Conservation (phyloP, 1,139 yeast species). For the Hyphopichia buzzinii region DNA sequence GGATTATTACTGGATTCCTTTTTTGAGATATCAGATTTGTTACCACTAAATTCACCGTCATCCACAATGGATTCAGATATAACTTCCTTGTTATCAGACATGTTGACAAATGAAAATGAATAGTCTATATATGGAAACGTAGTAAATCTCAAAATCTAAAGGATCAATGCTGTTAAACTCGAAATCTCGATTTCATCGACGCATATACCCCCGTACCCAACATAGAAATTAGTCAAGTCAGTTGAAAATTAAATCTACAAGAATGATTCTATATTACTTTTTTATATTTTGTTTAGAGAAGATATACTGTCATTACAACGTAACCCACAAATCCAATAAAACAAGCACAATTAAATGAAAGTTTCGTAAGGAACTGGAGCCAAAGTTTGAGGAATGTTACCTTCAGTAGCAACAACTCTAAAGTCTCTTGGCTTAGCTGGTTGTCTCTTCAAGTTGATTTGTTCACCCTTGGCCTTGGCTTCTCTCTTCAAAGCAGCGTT, state of each 20-base stretch:
- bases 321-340: slow-evolving; percentile 5
- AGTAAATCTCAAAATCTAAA: too few relatives aligned
- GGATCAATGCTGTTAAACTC: too few relatives aligned
- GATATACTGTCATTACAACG: slow-evolving; percentile 5
- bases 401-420: slow-evolving; percentile 73
- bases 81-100: slow-evolving; percentile 5
- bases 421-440: slow-evolving; percentile 97
- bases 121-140: too few relatives aligned
- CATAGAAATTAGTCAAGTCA: too few relatives aligned
- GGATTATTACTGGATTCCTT: too few relatives aligned
- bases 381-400: slow-evolving; percentile 91
- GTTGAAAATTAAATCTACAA: too few relatives aligned
- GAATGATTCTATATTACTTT: slow-evolving; percentile 1
- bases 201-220: too few relatives aligned
- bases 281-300: slow-evolving; percentile 4
- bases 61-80: not conserved
- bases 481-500: slow-evolving; percentile 92
- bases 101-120: not conserved
- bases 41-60: too few relatives aligned
- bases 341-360: slow-evolving; percentile 66
- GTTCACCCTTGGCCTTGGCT: slow-evolving; percentile 93
- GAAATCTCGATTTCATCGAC: too few relatives aligned
- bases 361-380: slow-evolving; percentile 99
- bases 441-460: slow-evolving; percentile 94
- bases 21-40: too few relatives aligned